Conservation (phyloP, 2,329 filamentous ascomycete genomes). For the Shiraia sp. region DNA sequence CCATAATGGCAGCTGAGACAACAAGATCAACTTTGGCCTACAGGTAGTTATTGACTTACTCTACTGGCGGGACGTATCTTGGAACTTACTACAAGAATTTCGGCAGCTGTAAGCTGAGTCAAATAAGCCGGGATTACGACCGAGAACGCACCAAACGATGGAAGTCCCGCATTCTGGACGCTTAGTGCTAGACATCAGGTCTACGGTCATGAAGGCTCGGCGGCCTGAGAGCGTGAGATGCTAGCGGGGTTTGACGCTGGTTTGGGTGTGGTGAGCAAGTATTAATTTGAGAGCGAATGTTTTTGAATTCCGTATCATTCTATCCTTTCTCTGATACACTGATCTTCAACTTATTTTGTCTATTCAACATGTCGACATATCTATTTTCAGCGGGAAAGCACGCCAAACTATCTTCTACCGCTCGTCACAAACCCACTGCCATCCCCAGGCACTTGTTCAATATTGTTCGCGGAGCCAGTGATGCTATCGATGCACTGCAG, state of each 20-base stretch:
- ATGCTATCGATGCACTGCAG: slow-evolving; percentile 3
- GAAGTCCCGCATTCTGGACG: not conserved
- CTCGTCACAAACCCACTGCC: slow-evolving; percentile 2
- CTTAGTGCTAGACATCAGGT: not conserved
- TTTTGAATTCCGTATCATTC: not conserved
- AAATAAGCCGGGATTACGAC: not conserved
- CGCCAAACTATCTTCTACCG: not conserved
- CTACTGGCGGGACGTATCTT: not conserved
- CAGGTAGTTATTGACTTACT: not conserved
- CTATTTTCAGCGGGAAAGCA: slow-evolving; percentile 1
- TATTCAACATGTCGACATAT: slow-evolving; percentile 1
- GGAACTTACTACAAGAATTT: not conserved
- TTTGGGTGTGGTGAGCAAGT: not conserved
- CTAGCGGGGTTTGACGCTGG: not conserved
- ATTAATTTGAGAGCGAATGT: not conserved
- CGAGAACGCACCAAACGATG: not conserved
- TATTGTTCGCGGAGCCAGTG: slow-evolving; percentile 4
- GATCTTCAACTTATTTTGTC: not conserved
- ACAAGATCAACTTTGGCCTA: too few relatives aligned
- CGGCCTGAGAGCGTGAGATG: not conserved
- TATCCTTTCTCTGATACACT: not conserved
- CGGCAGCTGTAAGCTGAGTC: too few relatives aligned
- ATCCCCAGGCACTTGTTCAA: slow-evolving; percentile 8
- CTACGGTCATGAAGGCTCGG: not conserved
- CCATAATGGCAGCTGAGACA: too few relatives aligned